phyloP scores from a whole-genome alignment of 306 rosid species.

The Acacia crassicarpa region DNA sequence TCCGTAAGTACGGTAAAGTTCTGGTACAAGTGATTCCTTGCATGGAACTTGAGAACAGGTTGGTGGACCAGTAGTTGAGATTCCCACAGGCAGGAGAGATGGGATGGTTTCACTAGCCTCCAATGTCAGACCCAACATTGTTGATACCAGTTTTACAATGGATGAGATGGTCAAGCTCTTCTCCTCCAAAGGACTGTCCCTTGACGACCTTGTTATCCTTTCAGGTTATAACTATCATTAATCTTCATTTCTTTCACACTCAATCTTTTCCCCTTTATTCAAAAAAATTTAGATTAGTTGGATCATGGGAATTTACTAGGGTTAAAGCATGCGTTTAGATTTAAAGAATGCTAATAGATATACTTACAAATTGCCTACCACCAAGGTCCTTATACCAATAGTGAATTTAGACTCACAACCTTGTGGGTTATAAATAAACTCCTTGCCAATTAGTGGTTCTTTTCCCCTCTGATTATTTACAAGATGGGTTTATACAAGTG shows the following conservation, averaged over 20 bases:
- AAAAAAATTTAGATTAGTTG: no score
- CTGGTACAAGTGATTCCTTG: constrained; percentile 12
- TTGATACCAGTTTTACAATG: constrained; percentile 80
- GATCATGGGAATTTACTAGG: no score
- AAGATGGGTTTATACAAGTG: background rate
- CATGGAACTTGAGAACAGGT: constrained; percentile 46
- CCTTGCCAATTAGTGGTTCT: no score
- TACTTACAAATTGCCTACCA: no score
- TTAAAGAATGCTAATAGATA: no score
- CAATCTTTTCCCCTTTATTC: background rate
- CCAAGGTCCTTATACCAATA: no score
- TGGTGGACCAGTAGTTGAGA: constrained; percentile 72
- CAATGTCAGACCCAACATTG: constrained; percentile 83
- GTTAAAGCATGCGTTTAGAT: no score
- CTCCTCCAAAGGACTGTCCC: constrained; percentile 71
- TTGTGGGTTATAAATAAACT: no score
- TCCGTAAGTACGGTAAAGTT: constrained; percentile 13
- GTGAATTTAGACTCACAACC: no score
- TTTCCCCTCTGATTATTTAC: background rate
- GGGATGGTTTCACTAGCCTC: constrained; percentile 74
- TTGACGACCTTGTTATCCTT: constrained; percentile 76
- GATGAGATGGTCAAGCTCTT: constrained; percentile 73
- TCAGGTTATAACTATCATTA: constrained; percentile 48
- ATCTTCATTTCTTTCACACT: background rate
- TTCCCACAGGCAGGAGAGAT: constrained; percentile 84